Evolutionary conservation across 2,329 filamentous ascomycete species (phyloP), one percentile per base, ranked within the genome.

Genomic region (Akanthomyces muscarius): DNA sequence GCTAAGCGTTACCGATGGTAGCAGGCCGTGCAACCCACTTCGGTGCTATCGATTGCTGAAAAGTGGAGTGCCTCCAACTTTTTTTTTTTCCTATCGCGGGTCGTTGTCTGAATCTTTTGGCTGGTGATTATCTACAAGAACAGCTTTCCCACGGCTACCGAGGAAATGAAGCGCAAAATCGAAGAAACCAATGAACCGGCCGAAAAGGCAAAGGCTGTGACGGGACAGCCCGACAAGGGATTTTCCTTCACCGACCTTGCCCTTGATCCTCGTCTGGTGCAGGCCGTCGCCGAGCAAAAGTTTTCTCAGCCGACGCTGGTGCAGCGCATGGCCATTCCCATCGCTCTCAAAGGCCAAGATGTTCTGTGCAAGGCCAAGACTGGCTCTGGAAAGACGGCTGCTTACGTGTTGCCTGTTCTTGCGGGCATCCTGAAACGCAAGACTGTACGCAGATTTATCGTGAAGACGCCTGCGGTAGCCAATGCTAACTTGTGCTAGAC

Each of bases 341-440:
- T 97, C 44, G 92, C 91, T 25, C 81, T 98, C 21, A 87, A 92
- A 67, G 94, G 95, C 14, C 89, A 91, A 71, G 92, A 98, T 81
- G 87, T 99, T 54, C 81, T 98, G 45, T 93, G 92, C 61, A 92
- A 94, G 72, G 92, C 94, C 44, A 96, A 94, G 76, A 98, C 95
- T 5, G 95, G 95, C 14, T 97, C 93, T 4, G 95, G 95, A 68
- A 99, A 99, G 82, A 99, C 95, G 13, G 92, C 92, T n/a, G 94
- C 95, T 56, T 98, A 98, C 73, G 80, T 97, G 7, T 82, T 99
- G 48, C 95, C 95, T 1, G 83, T 97, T n/a, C 78, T 99, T 18
- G 90, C 97, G 68, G 85, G 86, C 42, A 90, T 97, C 65, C 78
- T 99, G 62, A 90, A 89, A 72, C 86, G 86, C 68, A 97, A 97